Conservation (phyloP, 2,329 filamentous ascomycete genomes). For the Cordyceps cicadae region DNA sequence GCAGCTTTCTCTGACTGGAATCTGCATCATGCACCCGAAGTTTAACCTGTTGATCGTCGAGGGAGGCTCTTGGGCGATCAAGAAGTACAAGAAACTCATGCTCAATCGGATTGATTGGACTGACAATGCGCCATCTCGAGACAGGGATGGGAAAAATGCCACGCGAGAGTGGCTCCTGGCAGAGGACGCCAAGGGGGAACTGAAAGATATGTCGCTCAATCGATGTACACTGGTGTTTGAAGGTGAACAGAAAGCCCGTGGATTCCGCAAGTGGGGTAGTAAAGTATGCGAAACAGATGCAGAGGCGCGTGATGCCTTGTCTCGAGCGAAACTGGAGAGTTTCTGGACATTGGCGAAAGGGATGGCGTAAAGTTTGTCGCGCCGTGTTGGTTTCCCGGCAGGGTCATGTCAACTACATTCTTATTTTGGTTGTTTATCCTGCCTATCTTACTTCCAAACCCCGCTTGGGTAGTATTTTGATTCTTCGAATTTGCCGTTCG, state of each 20-base stretch:
- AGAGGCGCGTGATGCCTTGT: constrained; percentile 73
- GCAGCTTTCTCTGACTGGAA: constrained; percentile 75
- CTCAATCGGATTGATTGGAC: constrained; percentile 90
- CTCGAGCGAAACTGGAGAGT: constrained; percentile 82
- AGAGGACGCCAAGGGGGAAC: constrained; percentile 65
- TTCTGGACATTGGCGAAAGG: constrained; percentile 89
- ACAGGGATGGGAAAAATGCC: constrained; percentile 50
- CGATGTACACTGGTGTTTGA: constrained; percentile 82
- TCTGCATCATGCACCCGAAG: constrained; percentile 85
- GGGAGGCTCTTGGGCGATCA: constrained; percentile 75
- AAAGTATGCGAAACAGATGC: constrained; percentile 90
- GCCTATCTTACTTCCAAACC: no score
- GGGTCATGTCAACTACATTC: background rate
- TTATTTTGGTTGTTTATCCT: no score
- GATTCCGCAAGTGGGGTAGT: constrained; percentile 80
- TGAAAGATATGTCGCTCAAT: constrained; percentile 77
- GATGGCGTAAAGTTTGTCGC: background rate
- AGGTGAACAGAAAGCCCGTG: constrained; percentile 71
- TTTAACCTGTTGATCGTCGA: constrained; percentile 88
- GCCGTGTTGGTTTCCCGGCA: no score
- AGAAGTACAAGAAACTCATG: constrained; percentile 87
- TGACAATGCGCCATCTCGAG: constrained; percentile 67
- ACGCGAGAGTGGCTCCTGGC: constrained; percentile 70
- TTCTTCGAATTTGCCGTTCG: no score
- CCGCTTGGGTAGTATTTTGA: no score